Evolutionary conservation across 2,329 filamentous ascomycete species (phyloP).

Genomic region (Penicillium carneum): DNA sequence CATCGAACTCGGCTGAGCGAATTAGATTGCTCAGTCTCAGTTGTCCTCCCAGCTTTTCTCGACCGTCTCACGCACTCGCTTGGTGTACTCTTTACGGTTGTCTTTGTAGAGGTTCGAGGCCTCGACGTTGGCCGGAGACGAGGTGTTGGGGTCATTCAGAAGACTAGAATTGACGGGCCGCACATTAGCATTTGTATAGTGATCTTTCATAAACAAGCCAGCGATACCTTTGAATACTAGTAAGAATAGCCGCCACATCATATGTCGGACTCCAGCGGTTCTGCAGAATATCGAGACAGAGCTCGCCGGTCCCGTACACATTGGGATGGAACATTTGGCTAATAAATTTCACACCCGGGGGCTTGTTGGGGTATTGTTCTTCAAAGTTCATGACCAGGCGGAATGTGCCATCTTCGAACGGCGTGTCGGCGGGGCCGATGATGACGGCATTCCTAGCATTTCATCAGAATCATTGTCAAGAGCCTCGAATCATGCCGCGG

Average conservation of each 20-base stretch:
- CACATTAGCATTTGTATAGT: constrained; percentile 8
- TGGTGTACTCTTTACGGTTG: constrained; percentile 94
- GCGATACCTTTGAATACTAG: constrained; percentile 90
- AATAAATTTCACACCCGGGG: constrained; percentile 96
- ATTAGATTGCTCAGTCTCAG: constrained; percentile 58
- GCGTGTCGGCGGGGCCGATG: constrained; percentile 93
- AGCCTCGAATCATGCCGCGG: background rate
- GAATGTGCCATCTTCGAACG: constrained; percentile 98
- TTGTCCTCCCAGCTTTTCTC: constrained; percentile 98
- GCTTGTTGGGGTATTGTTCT: constrained; percentile 98
- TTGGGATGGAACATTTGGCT: constrained; percentile 99
- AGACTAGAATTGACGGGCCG: constrained; percentile 64
- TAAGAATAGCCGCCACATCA: constrained; percentile 94
- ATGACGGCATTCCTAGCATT: constrained; percentile 90
- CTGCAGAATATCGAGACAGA: constrained; percentile 95
- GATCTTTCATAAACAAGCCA: background rate
- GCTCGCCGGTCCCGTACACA: constrained; percentile 94
- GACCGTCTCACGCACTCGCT: constrained; percentile 92
- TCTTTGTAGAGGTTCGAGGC: constrained; percentile 98
- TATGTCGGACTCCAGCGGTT: constrained; percentile 99
- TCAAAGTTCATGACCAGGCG: constrained; percentile 98
- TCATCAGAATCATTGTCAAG: constrained; percentile 16
- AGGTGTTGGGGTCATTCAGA: constrained; percentile 98
- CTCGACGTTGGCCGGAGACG: constrained; percentile 95
- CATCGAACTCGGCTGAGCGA: constrained; percentile 23